phyloP scores from a whole-genome alignment of 352 stramenopile genomes.

The Phytophthora aleatoria region DNA sequence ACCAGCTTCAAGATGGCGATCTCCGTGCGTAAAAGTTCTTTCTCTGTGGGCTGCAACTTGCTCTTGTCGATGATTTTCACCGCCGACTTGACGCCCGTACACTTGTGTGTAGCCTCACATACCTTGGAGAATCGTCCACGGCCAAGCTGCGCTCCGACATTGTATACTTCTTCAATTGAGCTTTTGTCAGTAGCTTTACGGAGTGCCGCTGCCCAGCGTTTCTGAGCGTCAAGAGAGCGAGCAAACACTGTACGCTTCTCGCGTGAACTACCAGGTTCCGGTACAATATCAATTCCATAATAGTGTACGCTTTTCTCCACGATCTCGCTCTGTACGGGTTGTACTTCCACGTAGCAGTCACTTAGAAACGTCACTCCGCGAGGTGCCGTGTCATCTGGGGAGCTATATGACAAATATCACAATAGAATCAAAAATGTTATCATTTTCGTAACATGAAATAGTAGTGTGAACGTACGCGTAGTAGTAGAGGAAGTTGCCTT shows the following conservation, averaged over 20 bases:
- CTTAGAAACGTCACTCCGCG: constrained; percentile 82
- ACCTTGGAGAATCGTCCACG: constrained; percentile 90
- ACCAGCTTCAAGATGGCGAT: constrained; percentile 95
- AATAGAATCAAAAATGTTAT: background rate
- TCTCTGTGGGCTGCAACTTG: constrained; percentile 87
- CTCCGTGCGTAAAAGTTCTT: constrained; percentile 91
- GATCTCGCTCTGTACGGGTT: constrained; percentile 51
- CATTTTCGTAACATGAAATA: background rate
- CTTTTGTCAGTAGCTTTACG: constrained; percentile 86
- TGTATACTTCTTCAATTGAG: constrained; percentile 90
- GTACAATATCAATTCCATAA: constrained; percentile 89
- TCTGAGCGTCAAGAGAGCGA: constrained; percentile 70
- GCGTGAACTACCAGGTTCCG: constrained; percentile 62
- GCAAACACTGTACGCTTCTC: constrained; percentile 88
- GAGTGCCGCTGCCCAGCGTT: constrained; percentile 79
- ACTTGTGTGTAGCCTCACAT: constrained; percentile 74
- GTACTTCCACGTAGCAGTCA: constrained; percentile 78
- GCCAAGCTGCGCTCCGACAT: constrained; percentile 88
- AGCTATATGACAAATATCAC: constrained; percentile 31
- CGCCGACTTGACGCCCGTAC: constrained; percentile 69
- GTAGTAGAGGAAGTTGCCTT: constrained; percentile 91
- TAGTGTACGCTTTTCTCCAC: constrained; percentile 84
- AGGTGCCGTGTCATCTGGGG: constrained; percentile 69
- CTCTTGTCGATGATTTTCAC: constrained; percentile 95
- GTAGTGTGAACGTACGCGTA: constrained; percentile 63